phyloP scores from a whole-genome alignment of 2,329 filamentous ascomycete genomes.

The Verticillium isaacii region DNA sequence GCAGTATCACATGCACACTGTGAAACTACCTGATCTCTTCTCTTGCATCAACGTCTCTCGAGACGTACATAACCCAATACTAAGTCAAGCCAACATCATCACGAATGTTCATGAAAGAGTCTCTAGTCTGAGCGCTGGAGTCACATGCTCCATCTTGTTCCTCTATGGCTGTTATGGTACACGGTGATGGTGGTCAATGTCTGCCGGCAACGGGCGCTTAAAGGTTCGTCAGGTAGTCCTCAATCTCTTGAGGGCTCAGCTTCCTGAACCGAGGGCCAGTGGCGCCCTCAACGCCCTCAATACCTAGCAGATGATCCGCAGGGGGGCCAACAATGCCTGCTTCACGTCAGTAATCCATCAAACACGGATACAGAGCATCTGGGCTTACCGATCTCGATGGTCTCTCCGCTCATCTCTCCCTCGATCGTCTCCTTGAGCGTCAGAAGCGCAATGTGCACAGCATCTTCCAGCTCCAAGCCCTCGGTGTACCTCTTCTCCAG shows the following conservation, averaged over 20 bases:
- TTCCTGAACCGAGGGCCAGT: conserved; percentile 87
- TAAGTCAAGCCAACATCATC: neutral
- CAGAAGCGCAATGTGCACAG: conserved; percentile 94
- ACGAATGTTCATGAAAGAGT: neutral
- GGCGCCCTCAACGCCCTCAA: conserved; percentile 82
- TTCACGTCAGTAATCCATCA: conserved; percentile 11
- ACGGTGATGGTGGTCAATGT: conserved; percentile 19
- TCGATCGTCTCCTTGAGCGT: conserved; percentile 99
- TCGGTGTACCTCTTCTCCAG: conserved; percentile 99
- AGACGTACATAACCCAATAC: no score
- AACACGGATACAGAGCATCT: neutral
- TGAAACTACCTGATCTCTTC: neutral
- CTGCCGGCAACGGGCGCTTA: conserved; percentile 38
- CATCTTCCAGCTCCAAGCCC: conserved; percentile 93
- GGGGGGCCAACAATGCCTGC: conserved; percentile 91
- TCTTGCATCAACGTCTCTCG: no score
- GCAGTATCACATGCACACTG: neutral
- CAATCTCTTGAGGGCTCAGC: conserved; percentile 95
- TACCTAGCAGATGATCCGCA: conserved; percentile 86
- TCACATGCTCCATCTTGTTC: conserved; percentile 10
- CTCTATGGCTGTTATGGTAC: conserved; percentile 29
- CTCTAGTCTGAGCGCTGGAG: neutral
- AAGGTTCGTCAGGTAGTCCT: conserved; percentile 98
- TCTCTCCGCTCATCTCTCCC: conserved; percentile 98
- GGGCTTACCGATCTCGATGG: conserved; percentile 86